phyloP scores from a whole-genome alignment of 1,284 basidiomycete species.

The Agroathelia rolfsii region DNA sequence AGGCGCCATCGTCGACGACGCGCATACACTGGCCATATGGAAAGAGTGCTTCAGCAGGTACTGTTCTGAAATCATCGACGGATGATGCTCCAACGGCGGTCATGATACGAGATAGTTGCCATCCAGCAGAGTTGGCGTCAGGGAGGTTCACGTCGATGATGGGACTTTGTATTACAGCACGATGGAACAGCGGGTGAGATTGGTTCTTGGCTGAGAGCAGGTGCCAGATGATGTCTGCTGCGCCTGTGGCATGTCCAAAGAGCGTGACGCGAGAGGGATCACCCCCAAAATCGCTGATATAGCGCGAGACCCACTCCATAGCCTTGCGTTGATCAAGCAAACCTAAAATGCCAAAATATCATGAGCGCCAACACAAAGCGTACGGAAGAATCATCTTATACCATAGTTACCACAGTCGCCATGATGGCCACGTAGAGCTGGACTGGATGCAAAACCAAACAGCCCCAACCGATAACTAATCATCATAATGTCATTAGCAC shows the following conservation, averaged over 20 bases:
- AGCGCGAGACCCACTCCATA: conserved; percentile 59
- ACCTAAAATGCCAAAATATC: conserved; percentile 26
- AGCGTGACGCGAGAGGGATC: conserved; percentile 62
- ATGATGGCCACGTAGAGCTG: conserved; percentile 50
- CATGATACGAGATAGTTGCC: conserved; percentile 53
- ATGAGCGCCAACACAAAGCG: conserved; percentile 3
- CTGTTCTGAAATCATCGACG: conserved; percentile 48
- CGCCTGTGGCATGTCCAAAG: conserved; percentile 63
- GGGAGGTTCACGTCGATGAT: conserved; percentile 52
- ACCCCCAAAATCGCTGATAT: conserved; percentile 62
- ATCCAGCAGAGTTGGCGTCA: conserved; percentile 48
- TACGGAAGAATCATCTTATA: conserved; percentile 18
- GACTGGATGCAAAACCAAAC: conserved; percentile 60
- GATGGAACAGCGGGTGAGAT: conserved; percentile 46
- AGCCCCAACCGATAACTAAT: conserved; percentile 64
- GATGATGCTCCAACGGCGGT: conserved; percentile 39
- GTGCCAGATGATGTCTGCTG: conserved; percentile 62
- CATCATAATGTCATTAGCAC: conserved; percentile 12
- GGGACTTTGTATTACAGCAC: conserved; percentile 59
- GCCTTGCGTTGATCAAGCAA: conserved; percentile 61
- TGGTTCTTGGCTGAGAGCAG: conserved; percentile 57
- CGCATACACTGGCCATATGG: conserved; percentile 37
- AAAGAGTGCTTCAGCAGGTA: conserved; percentile 47
- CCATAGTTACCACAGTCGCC: conserved; percentile 76
- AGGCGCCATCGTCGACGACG: conserved; percentile 57